These are phyloP conservation scores for Daedaleopsis sinensis DNA, from an alignment of 768 basidiomycete genomes.

Conservation along the genomic window DNA sequence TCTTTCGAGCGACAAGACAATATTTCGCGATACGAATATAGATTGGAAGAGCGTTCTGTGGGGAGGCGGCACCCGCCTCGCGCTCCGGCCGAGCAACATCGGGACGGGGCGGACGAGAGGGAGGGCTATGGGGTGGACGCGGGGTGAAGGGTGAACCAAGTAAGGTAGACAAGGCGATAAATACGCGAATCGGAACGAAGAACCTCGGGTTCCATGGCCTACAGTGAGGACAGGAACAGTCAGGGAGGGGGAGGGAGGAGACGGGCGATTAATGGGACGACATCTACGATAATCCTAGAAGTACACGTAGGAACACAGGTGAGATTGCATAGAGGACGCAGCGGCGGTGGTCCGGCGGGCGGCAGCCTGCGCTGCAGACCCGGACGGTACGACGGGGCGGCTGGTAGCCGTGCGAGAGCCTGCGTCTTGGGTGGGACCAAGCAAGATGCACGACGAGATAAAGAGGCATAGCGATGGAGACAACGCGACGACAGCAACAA, in stretches of 20 bases:
- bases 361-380: constrained; percentile 13
- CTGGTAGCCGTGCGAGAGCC: not conserved
- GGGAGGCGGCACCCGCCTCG: not conserved
- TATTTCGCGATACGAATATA: constrained; percentile 17
- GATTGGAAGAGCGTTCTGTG: not conserved
- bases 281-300: constrained; percentile 11
- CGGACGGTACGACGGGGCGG: not conserved
- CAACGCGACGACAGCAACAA: constrained; percentile 17
- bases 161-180: constrained; percentile 18
- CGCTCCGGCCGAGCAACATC: not conserved
- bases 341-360: constrained; percentile 5
- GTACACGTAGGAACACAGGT: constrained; percentile 10
- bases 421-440: not conserved
- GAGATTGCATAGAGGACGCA: constrained; percentile 17
- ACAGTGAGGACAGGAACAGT: not conserved
- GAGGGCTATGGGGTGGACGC: not conserved
- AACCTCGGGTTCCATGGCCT: not conserved
- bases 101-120: not conserved
- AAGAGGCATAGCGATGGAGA: constrained; percentile 21
- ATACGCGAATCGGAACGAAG: constrained; percentile 5
- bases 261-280: not conserved
- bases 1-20: not conserved
- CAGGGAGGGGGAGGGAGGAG: not conserved
- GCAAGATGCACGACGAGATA: not conserved
- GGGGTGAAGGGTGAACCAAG: constrained; percentile 10